A percentile compares a stretch with the other conserved stretches of the same genome.
phyloP scores from a whole-genome alignment of 1,139 yeast species.

The Debaryomyces nepalensis region DNA sequence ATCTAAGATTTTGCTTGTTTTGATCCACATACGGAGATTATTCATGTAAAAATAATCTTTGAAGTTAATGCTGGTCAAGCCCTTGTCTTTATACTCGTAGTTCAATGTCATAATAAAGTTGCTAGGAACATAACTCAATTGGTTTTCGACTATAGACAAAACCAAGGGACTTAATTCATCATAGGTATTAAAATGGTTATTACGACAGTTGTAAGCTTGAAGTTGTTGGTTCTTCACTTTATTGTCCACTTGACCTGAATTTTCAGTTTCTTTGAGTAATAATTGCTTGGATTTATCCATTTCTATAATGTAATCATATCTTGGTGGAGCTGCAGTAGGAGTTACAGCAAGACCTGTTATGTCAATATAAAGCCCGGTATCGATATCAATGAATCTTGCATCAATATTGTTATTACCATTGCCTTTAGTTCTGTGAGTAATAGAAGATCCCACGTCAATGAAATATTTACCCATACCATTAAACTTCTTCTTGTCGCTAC shows the following conservation, averaged over 20 bases:
- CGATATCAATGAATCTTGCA: conserved; percentile 44
- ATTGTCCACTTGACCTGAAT: conserved; percentile 20
- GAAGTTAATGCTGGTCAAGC: conserved; percentile 31
- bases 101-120: conserved; percentile 33
- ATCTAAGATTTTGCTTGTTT: conserved; percentile 29
- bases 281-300: conserved; percentile 17
- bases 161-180: conserved; percentile 39
- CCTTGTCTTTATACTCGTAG: conserved; percentile 34
- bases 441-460: conserved; percentile 37
- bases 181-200: conserved; percentile 42
- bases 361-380: conserved; percentile 45
- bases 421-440: conserved; percentile 36
- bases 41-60: conserved; percentile 34
- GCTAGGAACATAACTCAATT: conserved; percentile 38
- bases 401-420: conserved; percentile 43
- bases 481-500: conserved; percentile 26
- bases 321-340: conserved; percentile 35
- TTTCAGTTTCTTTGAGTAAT: conserved; percentile 12
- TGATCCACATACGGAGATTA: conserved; percentile 41
- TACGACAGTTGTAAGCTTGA: conserved; percentile 49
- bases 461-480: conserved; percentile 40
- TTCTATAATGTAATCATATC: conserved; percentile 28
- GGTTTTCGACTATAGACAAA: conserved; percentile 38
- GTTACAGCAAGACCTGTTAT: conserved; percentile 40
- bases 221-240: conserved; percentile 29